Base-by-base conservation (phyloP, 306 rosid genomes). In the Begonia loranthoides region DNA sequence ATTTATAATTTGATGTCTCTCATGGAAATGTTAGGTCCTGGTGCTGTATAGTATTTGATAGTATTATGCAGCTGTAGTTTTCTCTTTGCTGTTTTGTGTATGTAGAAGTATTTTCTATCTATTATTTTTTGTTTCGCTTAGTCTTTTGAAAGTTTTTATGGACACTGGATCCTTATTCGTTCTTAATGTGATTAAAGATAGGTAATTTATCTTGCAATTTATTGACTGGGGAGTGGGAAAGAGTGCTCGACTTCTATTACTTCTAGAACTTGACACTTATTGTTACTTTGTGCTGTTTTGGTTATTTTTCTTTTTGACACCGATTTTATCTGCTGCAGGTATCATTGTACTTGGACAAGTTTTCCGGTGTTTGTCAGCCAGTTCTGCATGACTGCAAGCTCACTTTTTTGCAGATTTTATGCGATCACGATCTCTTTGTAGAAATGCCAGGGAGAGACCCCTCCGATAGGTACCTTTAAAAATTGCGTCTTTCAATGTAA, bases 361-460 rank as follows among this genome's bases (percentile, higher is more conserved):
- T 90, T 69, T 85, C 97, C 49, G 97, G 97, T 45, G 87, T 90
- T 52, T 90, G 97, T 55, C 97, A 85, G 71, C 63, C 83, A 1
- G 86, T 87, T 62, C 90, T 90, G 70, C 97, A 90, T 44, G 97
- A 90, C 57, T 82, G 97, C 86, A 90, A 85, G 70, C 97, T 90
- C 61, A 74, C 95, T 55, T 86, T 82, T 74, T 69, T 90, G 57
- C 97, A 86, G 73, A 80, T 90, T 57, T 57, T 86, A 64, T 90
- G 95, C 51, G 97, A 90, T 67, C 97, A 90, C 14, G 97, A 90
- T 74, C 95, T 90, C 51, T 90, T 90, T 71, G 92, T 90, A 59
- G 97, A 90, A 82, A 90, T 90, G 97, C 97, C 97, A 54, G 97
- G 97, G 19, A 80, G 97, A 75, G 97, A 90, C 66, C 95, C 97